Evolutionary conservation across 2,329 filamentous ascomycete genomes (phyloP).

Genomic region (Trichophaea hybrida): DNA sequence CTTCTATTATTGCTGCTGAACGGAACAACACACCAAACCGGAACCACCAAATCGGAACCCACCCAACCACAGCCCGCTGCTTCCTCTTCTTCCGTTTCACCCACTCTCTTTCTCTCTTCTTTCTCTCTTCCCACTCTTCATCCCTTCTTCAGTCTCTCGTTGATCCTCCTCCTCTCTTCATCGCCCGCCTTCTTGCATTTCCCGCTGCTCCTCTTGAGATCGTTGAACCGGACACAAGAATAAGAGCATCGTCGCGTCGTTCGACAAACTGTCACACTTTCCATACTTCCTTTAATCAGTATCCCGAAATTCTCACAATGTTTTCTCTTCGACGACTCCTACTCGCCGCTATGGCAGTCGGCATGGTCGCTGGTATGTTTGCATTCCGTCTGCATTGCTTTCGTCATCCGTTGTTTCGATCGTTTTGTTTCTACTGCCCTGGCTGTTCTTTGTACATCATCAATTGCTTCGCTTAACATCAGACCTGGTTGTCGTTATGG

Average conservation of each 20-base stretch:
- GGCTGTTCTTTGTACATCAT: background rate
- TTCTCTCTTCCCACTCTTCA: slow-evolving; percentile 10
- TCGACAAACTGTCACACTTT: slow-evolving; percentile 1
- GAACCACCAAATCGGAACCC: background rate
- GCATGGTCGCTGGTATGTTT: slow-evolving; percentile 16
- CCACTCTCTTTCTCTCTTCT: slow-evolving; percentile 1
- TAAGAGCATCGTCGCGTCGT: background rate
- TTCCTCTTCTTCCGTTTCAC: slow-evolving; percentile 5
- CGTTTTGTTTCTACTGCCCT: background rate
- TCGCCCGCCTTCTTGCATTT: background rate
- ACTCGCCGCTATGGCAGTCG: slow-evolving; percentile 16
- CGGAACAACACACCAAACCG: slow-evolving; percentile 8
- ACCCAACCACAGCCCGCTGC: slow-evolving; percentile 4
- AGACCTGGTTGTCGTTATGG: background rate
- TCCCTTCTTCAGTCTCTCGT: slow-evolving; percentile 22
- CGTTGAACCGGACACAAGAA: background rate
- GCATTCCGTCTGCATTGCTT: background rate
- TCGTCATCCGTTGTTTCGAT: background rate
- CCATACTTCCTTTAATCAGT: slow-evolving; percentile 10
- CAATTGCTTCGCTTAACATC: background rate
- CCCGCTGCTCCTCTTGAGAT: background rate
- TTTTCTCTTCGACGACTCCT: slow-evolving; percentile 16
- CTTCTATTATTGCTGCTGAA: slow-evolving; percentile 9
- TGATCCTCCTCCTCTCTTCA: slow-evolving; percentile 4
- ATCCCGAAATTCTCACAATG: slow-evolving; percentile 10